phyloP scores from a whole-genome alignment of 2,329 filamentous ascomycete genomes.

The Onygenales sp. region DNA sequence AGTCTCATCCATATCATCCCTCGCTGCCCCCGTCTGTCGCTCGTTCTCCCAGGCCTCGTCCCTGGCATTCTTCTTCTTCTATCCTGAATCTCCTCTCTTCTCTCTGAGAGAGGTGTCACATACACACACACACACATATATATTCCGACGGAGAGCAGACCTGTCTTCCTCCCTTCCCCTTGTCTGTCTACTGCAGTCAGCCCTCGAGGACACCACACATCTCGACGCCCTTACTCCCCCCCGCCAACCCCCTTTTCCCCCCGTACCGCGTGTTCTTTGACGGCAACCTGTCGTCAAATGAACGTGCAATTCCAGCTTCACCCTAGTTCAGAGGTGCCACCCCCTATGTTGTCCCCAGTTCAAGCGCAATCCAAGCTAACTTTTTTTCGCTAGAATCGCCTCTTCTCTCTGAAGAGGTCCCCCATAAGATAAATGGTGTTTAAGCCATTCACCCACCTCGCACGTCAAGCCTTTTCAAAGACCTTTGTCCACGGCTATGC shows the following conservation, averaged over 20 bases:
- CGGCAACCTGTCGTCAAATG: slow-evolving; percentile 87
- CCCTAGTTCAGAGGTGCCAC: slow-evolving; percentile 52
- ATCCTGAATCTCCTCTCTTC: too few relatives aligned
- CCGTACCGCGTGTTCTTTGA: slow-evolving; percentile 73
- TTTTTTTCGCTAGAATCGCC: slow-evolving; percentile 34
- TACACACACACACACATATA: too few relatives aligned
- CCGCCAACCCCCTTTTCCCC: not conserved
- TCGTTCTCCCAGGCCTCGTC: too few relatives aligned
- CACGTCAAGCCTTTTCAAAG: slow-evolving; percentile 95
- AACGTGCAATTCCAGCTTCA: slow-evolving; percentile 73
- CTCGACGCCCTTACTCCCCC: not conserved
- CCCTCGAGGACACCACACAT: not conserved
- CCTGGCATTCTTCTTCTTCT: too few relatives aligned
- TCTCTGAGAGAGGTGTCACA: too few relatives aligned
- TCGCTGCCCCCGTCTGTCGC: too few relatives aligned
- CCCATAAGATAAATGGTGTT: slow-evolving; percentile 78
- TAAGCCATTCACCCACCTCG: slow-evolving; percentile 66
- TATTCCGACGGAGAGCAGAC: too few relatives aligned
- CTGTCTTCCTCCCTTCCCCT: too few relatives aligned
- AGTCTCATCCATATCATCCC: too few relatives aligned
- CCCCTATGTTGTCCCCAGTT: not conserved
- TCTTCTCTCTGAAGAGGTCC: slow-evolving; percentile 55
- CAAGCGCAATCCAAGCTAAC: slow-evolving; percentile 6
- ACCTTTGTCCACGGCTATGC: slow-evolving; percentile 97
- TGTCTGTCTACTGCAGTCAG: too few relatives aligned